Evolutionary conservation across 208 protist species (phyloP), one percentile per base, ranked within the genome.

Genomic region (Phytomonas francai): DNA sequence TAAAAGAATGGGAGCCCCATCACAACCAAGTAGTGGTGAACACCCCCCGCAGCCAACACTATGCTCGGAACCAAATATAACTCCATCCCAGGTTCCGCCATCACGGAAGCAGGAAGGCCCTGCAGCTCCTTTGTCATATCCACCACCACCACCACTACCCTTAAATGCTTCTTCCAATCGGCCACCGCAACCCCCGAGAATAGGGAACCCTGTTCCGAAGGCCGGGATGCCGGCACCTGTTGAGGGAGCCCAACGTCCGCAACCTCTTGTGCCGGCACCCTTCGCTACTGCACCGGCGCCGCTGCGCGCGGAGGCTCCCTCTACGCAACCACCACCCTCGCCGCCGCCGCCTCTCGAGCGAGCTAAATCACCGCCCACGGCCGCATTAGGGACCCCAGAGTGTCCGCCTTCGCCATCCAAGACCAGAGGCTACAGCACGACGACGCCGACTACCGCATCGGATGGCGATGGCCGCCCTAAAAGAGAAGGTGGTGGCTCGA

Each of bases 201-300:
- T 45, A 45, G 39, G 39, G 39, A 45, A 45, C 9, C 39, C 39
- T 25, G 32, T 27, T 27, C 72, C 16, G n/a, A 45, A 71, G 51
- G 34, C 39, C 22, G 8, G 16, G 58, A 54, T 27, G 42, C 51
- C 73, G 19, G 19, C 45, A 45, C 36, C 64, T 32, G 29, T 34
- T 4, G 7, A 62, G 5, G 33, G 2, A 3, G 63, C 71, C 25
- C 61, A 67, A 4, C 42, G 30, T 25, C 54, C 31, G 4, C 63
- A 74, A 42, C 56, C 61, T 27, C n/a, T 56, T 19, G 36, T 62
- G 11, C 67, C 62, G 7, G 70, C 72, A 22, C 65, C 63, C 42
- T 63, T 45, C 34, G 56, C 67, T 25, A 54, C 65, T 27, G 36
- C 45, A 34, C 61, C 58, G 19, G 11, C 70, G 8, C 56, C 65